Percentiles rank a stretch among this genome's conserved stretches.
Conservation (phyloP, 257 asterid species). For the Pogostemon cablin region DNA sequence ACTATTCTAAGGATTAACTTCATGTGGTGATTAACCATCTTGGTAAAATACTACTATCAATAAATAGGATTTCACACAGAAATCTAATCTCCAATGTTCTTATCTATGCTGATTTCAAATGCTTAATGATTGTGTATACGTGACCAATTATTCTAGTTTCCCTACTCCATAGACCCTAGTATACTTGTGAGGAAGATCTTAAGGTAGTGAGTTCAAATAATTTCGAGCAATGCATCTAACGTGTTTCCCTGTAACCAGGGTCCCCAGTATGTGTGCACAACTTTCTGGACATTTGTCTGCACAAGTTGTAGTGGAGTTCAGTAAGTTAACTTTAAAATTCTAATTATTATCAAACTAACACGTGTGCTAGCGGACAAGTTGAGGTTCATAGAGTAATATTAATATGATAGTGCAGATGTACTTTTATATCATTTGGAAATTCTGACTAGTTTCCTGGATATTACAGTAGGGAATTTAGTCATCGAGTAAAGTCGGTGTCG, state of each 20-base stretch:
- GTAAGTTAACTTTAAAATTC: slow-evolving; percentile 53
- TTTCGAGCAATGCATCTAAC: neutral
- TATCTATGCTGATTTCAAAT: neutral
- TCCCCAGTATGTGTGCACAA: slow-evolving; percentile 92
- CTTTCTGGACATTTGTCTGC: slow-evolving; percentile 93
- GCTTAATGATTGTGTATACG: neutral
- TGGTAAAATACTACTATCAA: neutral
- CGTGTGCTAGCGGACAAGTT: neutral
- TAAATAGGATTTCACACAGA: neutral
- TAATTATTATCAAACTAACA: neutral
- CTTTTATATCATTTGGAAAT: neutral
- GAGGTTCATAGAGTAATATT: neutral
- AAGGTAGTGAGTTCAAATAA: neutral
- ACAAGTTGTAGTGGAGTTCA: slow-evolving; percentile 93
- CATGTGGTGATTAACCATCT: neutral
- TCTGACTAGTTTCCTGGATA: slow-evolving; percentile 25
- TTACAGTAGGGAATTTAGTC: slow-evolving; percentile 83
- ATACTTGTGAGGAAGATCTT: neutral
- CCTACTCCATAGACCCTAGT: neutral
- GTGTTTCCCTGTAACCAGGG: slow-evolving; percentile 55
- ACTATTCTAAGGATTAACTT: neutral
- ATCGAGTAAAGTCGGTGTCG: slow-evolving; percentile 91
- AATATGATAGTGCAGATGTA: neutral
- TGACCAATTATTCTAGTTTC: neutral
- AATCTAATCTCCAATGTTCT: neutral